These are phyloP conservation scores for Penicillium egyptiacum DNA, from an alignment of 495 filamentous ascomycete genomes.

Conservation along the genomic window DNA sequence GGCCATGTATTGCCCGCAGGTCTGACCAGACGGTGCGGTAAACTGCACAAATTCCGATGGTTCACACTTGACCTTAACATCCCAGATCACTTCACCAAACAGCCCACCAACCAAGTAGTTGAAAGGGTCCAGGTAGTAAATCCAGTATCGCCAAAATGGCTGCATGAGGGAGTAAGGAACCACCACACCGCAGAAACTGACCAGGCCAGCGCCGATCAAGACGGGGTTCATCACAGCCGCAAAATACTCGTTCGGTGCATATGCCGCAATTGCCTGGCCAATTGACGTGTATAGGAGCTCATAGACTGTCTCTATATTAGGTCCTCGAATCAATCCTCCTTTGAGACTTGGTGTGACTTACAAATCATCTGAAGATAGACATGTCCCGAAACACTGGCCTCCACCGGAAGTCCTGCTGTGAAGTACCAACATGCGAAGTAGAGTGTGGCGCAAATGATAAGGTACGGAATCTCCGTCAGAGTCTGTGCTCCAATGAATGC, in stretches of 20 bases:
- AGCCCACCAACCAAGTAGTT: slow-evolving; percentile 54
- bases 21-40: slow-evolving; percentile 57
- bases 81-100: slow-evolving; percentile 43
- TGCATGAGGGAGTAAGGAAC: slow-evolving; percentile 52
- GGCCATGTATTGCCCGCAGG: slow-evolving; percentile 66
- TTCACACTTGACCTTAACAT: slow-evolving; percentile 55
- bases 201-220: slow-evolving; percentile 50
- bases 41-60: slow-evolving; percentile 61
- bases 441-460: slow-evolving; percentile 54
- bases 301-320: slow-evolving; percentile 35
- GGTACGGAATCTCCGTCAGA: slow-evolving; percentile 61
- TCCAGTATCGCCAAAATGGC: slow-evolving; percentile 60
- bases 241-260: slow-evolving; percentile 55
- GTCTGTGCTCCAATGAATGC: slow-evolving; percentile 47
- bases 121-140: slow-evolving; percentile 58
- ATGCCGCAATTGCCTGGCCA: slow-evolving; percentile 52
- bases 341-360: slow-evolving; percentile 21
- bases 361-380: slow-evolving; percentile 50
- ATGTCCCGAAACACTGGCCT: slow-evolving; percentile 45
- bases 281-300: slow-evolving; percentile 48
- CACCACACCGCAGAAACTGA: slow-evolving; percentile 57
- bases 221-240: slow-evolving; percentile 54
- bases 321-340: no score
- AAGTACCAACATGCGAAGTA: slow-evolving; percentile 64
- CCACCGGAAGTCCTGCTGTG: slow-evolving; percentile 50